phyloP scores from a whole-genome alignment of 2,329 filamentous ascomycete genomes.

The Fusarium pseudonygamai region DNA sequence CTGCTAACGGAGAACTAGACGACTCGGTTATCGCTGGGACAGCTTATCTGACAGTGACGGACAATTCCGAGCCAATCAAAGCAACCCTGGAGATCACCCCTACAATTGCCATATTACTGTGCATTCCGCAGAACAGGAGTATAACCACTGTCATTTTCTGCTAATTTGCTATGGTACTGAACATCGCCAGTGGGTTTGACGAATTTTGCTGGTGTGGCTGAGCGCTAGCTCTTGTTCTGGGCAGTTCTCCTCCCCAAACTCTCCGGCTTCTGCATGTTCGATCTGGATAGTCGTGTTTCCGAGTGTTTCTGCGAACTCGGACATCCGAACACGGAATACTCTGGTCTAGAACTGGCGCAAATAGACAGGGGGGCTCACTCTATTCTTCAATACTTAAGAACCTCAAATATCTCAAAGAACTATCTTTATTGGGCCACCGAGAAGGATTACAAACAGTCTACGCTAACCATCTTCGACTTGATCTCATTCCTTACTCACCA shows the following conservation, averaged over 20 bases:
- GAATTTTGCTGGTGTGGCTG: rapidly evolving
- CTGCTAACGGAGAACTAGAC: background rate
- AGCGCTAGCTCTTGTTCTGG: rapidly evolving
- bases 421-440: background rate
- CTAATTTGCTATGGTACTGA: rapidly evolving
- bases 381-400: background rate
- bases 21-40: background rate
- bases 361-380: rapidly evolving
- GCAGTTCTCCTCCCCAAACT: no score
- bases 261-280: background rate
- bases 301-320: background rate
- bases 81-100: no score
- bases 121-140: rapidly evolving
- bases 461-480: background rate
- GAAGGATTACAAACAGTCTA: background rate
- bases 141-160: background rate
- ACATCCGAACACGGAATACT: background rate
- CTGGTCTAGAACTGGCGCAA: background rate
- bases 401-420: background rate
- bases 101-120: background rate
- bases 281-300: background rate
- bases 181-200: background rate
- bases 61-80: background rate
- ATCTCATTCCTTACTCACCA: no score
- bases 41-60: background rate